These are phyloP conservation scores for Apiospora pterosperma DNA, from an alignment of 2,329 filamentous ascomycete genomes.

Conservation along the genomic window DNA sequence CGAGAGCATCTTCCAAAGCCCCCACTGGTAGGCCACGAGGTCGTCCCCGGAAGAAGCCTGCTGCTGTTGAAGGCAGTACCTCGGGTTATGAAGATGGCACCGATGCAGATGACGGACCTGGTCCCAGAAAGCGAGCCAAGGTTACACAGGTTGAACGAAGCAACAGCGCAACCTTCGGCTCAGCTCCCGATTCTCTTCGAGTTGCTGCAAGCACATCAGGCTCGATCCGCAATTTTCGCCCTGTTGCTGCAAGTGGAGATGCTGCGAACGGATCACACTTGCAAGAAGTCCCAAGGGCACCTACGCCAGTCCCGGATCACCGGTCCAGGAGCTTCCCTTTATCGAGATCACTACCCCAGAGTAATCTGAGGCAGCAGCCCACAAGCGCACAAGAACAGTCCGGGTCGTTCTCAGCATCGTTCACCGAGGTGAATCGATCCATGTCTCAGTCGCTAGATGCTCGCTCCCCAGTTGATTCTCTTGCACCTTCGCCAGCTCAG, in stretches of 20 bases:
- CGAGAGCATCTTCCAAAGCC: slow-evolving; percentile 52
- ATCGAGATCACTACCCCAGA: slow-evolving; percentile 37
- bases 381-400: slow-evolving; percentile 49
- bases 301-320: slow-evolving; percentile 67
- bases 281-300: slow-evolving; percentile 71
- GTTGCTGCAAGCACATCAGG: slow-evolving; percentile 90
- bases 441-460: slow-evolving; percentile 45
- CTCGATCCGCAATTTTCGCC: slow-evolving; percentile 80
- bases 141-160: slow-evolving; percentile 69
- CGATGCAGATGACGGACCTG: slow-evolving; percentile 54
- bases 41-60: slow-evolving; percentile 51
- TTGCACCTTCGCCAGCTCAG: slow-evolving; percentile 47
- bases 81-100: slow-evolving; percentile 70
- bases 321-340: slow-evolving; percentile 22
- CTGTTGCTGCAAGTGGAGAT: slow-evolving; percentile 54
- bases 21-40: slow-evolving; percentile 55
- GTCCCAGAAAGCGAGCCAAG: slow-evolving; percentile 74
- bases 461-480: slow-evolving; percentile 52
- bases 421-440: slow-evolving; percentile 33
- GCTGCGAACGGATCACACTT: slow-evolving; percentile 48
- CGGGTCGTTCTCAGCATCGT: slow-evolving; percentile 21
- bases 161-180: slow-evolving; percentile 69
- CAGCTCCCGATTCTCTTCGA: slow-evolving; percentile 73
- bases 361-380: slow-evolving; percentile 59
- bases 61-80: slow-evolving; percentile 57